Conservation (phyloP, 148 eudicot genomes). For the Heliamphora exappendiculata region DNA sequence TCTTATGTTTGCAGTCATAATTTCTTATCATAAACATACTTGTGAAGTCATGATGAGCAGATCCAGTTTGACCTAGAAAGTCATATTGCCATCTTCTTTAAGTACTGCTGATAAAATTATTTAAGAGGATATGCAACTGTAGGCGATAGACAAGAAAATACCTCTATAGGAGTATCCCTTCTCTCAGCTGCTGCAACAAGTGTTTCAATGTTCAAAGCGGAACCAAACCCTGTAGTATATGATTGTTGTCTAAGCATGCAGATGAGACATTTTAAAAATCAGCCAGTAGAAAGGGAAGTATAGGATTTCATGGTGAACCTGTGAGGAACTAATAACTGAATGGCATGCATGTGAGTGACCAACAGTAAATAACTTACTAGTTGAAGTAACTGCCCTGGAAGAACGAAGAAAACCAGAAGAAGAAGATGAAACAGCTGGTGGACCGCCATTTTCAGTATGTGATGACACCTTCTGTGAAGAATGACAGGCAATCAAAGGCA, state of each 20-base stretch:
- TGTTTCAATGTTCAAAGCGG: constrained; percentile 12
- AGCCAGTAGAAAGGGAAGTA: neutral
- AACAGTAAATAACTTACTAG: constrained; percentile 1
- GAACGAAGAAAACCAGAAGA: constrained; percentile 7
- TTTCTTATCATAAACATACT: neutral
- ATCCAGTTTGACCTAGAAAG: neutral
- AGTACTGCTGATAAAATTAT: neutral
- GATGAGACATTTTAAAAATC: neutral
- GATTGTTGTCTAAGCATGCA: neutral
- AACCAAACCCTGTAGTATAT: constrained; percentile 2
- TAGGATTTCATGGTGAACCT: neutral
- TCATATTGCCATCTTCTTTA: neutral
- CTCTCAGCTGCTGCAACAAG: constrained; percentile 11
- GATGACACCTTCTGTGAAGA: neutral
- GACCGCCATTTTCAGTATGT: neutral
- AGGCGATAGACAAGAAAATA: constrained; percentile 1
- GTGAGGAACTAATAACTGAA: neutral
- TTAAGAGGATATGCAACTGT: neutral
- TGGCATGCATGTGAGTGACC: neutral
- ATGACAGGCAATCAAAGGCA: neutral
- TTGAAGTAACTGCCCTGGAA: neutral
- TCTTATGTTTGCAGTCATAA: neutral
- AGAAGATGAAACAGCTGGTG: neutral
- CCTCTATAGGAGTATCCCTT: constrained; percentile 6
- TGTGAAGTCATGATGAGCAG: neutral